Conservation (phyloP, 2,329 filamentous ascomycete genomes). For the Westerdykella aurantiaca region DNA sequence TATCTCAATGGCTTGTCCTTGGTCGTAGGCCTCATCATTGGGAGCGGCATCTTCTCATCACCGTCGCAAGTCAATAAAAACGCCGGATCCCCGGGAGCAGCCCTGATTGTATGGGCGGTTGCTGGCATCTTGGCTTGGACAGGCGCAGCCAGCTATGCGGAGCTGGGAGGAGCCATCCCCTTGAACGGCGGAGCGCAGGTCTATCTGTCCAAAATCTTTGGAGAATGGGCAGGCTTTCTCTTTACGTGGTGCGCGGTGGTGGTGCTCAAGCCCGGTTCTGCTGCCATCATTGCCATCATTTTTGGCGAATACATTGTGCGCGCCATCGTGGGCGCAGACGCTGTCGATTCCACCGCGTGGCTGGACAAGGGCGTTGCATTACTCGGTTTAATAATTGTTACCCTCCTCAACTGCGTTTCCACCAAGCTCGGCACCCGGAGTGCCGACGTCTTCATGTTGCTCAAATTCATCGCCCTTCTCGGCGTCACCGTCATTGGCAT, state of each 20-base stretch:
- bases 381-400: conserved; percentile 68
- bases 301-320: conserved; percentile 97
- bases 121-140: conserved; percentile 95
- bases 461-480: conserved; percentile 87
- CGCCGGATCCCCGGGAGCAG: conserved; percentile 83
- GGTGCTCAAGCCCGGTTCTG: conserved; percentile 87
- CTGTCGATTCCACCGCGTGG: conserved; percentile 74
- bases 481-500: conserved; percentile 84
- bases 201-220: conserved; percentile 93
- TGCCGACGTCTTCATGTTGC: conserved; percentile 91
- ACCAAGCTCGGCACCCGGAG: conserved; percentile 81
- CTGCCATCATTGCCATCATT: conserved; percentile 94
- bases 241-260: conserved; percentile 96
- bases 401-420: conserved; percentile 81
- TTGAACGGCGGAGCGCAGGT: conserved; percentile 91
- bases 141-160: conserved; percentile 88
- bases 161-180: conserved; percentile 91
- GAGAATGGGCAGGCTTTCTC: conserved; percentile 84
- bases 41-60: conserved; percentile 92
- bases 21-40: conserved; percentile 89
- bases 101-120: conserved; percentile 84
- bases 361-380: conserved; percentile 85
- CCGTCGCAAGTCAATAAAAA: conserved; percentile 89
- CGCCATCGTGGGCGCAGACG: conserved; percentile 79
- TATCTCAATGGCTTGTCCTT: conserved; percentile 90